A percentile compares a stretch with the other conserved stretches of the same genome.
Conservation (phyloP, 257 asterid species). For the Plantago elongata region DNA sequence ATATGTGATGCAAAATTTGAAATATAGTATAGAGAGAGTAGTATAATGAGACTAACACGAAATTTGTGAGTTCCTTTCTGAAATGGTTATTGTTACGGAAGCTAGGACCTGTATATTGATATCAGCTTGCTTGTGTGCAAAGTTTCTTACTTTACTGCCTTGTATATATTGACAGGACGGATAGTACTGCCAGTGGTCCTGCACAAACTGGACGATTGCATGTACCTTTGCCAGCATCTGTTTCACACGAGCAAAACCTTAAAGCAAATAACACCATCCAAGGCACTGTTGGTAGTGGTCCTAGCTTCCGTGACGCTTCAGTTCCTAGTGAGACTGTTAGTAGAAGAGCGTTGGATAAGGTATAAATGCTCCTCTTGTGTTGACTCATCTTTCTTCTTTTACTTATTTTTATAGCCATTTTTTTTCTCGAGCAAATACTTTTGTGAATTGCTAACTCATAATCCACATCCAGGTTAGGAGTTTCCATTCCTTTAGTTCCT, state of each 20-base stretch:
- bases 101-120: no score
- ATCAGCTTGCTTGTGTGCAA: background rate
- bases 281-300: conserved; percentile 29
- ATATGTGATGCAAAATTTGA: no score
- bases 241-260: conserved; percentile 33
- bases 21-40: no score
- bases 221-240: conserved; percentile 26
- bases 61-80: no score
- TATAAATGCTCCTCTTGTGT: conserved; percentile 24
- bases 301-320: conserved; percentile 29
- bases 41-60: no score
- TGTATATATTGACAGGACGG: conserved; percentile 36
- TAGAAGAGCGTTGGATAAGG: conserved; percentile 95
- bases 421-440: no score
- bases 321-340: conserved; percentile 71
- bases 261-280: conserved; percentile 37
- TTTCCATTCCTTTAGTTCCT: no score
- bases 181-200: conserved; percentile 30
- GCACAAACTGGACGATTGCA: conserved; percentile 33
- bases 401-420: no score
- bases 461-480: no score
- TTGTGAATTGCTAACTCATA: no score
- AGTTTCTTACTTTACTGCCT: background rate
- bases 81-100: no score
- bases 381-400: no score